A percentile compares a stretch with the other conserved stretches of the same genome.
Evolutionary conservation across 192 early-diverging fungal species (phyloP).

Genomic region (Oehlia diaphana): DNA sequence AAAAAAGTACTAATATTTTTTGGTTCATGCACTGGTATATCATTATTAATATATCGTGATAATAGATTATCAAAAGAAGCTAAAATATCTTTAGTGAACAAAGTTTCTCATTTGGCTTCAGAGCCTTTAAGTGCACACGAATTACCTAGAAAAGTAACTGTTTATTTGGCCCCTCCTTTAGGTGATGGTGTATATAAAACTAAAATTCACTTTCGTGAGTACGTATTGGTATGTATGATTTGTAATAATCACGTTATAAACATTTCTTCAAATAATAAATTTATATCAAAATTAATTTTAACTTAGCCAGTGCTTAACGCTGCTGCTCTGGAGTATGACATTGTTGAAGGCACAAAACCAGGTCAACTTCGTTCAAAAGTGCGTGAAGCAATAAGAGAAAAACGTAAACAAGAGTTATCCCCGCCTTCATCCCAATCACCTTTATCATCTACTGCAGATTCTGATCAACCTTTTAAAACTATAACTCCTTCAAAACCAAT

Average conservation of each 20-base stretch:
- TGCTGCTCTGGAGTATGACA: conserved; percentile 47
- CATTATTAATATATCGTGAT: conserved; percentile 39
- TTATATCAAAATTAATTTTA: not conserved
- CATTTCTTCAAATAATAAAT: not conserved
- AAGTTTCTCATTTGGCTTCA: conserved; percentile 40
- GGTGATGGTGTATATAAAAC: conserved; percentile 48
- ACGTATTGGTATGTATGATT: conserved; percentile 37
- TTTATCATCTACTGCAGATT: not conserved
- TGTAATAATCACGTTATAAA: not conserved
- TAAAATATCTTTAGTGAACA: conserved; percentile 37
- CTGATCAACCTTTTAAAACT: not conserved
- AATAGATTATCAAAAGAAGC: conserved; percentile 38
- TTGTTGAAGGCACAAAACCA: conserved; percentile 37
- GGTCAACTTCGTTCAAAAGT: conserved; percentile 44
- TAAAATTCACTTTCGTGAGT: conserved; percentile 43
- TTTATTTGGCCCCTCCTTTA: conserved; percentile 41
- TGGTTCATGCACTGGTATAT: conserved; percentile 32
- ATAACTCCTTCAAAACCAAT: conserved; percentile 25
- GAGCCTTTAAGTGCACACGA: conserved; percentile 40
- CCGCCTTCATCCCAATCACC: conserved; percentile 9
- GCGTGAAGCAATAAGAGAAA: conserved; percentile 38
- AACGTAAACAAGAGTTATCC: conserved; percentile 34
- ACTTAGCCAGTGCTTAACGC: conserved; percentile 46
- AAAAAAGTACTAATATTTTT: conserved; percentile 44
- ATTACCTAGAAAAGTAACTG: conserved; percentile 45